A percentile compares a stretch with the other conserved stretches of the same genome.
These are phyloP conservation scores for Tephrocybe sp. DNA, from an alignment of 768 basidiomycete species.

Conservation along the genomic window DNA sequence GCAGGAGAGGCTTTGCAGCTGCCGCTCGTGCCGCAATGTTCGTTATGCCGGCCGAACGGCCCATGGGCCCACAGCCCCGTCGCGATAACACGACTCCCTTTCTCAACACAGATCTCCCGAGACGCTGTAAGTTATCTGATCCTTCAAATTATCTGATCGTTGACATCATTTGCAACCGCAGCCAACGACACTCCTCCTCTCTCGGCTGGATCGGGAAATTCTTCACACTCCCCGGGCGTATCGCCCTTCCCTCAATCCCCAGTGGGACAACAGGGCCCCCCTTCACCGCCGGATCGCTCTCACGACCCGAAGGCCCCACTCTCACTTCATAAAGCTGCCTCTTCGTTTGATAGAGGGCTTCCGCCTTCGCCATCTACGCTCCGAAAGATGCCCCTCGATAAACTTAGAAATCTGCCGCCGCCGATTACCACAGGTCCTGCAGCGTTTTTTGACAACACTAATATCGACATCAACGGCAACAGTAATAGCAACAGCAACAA, in stretches of 20 bases:
- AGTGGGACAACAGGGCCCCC: conserved; percentile 18
- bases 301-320: conserved; percentile 1
- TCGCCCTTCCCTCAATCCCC: conserved; percentile 39
- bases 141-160: background rate
- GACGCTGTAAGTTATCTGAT: conserved; percentile 34
- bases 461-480: conserved; percentile 4
- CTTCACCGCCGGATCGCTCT: conserved; percentile 13
- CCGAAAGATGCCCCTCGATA: conserved; percentile 57
- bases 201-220: conserved; percentile 43
- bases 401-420: conserved; percentile 39
- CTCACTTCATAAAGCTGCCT: background rate
- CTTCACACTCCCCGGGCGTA: conserved; percentile 39
- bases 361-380: conserved; percentile 26
- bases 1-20: conserved; percentile 79
- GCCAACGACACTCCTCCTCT: conserved; percentile 42
- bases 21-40: conserved; percentile 56
- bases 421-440: conserved; percentile 16
- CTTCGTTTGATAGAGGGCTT: conserved; percentile 11
- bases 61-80: conserved; percentile 19
- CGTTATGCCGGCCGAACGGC: conserved; percentile 15
- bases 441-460: conserved; percentile 13
- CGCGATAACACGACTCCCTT: conserved; percentile 38
- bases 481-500: conserved; percentile 10
- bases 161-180: conserved; percentile 10
- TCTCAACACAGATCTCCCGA: conserved; percentile 43